Evolutionary conservation across 2,329 filamentous ascomycete species (phyloP), one percentile per base, ranked within the genome.

Genomic region (Neocatenulostroma microsporum): DNA sequence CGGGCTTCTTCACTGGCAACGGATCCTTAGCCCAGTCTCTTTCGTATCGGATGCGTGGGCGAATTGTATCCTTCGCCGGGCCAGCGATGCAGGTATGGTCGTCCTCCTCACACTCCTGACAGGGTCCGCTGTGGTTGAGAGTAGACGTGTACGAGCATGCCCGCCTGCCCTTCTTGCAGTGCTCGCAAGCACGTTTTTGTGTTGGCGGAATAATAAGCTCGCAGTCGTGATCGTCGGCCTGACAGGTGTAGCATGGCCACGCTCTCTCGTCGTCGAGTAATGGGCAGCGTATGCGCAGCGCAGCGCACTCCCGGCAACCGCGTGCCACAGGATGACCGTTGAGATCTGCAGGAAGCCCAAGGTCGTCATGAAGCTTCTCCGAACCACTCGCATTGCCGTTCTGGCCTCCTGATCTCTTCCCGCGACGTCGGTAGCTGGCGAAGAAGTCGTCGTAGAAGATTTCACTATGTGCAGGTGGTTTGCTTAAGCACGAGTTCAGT

Each of bases 211-310:
- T 50, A 23, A 61, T 52, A 2, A 63, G 47, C 12, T 62, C 55
- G 39, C 63, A 66, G 11, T 61, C 56, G 11, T 53, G 31, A 4
- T 44, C 45, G 24, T 56, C 48, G 3, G 51, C 51, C 4, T 29
- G 37, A 37, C 64, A 67, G 11, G 43, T 43, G 8, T 48, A 26
- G 44, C 64, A 67, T 3, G 63, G 63, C 45, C 62, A 66, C 2
- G 40, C 34, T 3, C 43, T 40, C 11, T 55, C 55, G 34, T 60
- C 46, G 3, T 58, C 45, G 10, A 62, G 33, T 3, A 67, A 48
- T 1, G 57, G 55, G 39, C 64, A 66, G 5, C 47, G 34, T 10
- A 54, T 21, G 3, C 49, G 35, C 4, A 57, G 32, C 2, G 50
- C 39, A 11, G 48, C 45, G 33, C 62, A 64, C 9, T 41, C 44